Conservation (phyloP, 768 basidiomycete genomes). For the Calvatia gigantea region DNA sequence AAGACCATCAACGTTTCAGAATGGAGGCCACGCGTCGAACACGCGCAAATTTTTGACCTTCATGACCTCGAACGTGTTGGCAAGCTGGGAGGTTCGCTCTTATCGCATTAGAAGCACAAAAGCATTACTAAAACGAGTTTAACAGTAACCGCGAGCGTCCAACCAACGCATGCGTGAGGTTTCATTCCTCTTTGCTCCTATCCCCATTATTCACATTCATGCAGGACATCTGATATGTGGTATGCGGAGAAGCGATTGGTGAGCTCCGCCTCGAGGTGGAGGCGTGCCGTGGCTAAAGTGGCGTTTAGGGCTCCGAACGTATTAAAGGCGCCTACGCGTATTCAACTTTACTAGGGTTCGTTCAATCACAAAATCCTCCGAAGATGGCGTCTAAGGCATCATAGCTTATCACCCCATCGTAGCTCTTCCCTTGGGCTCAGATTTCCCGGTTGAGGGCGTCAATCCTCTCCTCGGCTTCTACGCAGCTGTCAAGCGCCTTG, state of each 20-base stretch:
- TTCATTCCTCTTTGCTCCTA: not conserved
- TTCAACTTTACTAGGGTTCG: constrained; percentile 66
- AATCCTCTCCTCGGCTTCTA: constrained; percentile 90
- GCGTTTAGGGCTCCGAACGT: constrained; percentile 67
- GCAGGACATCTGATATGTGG: constrained; percentile 84
- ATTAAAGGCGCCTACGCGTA: constrained; percentile 92
- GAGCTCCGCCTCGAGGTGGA: constrained; percentile 12
- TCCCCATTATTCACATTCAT: not conserved
- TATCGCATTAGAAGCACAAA: not conserved
- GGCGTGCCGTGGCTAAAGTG: not conserved
- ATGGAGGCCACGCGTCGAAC: constrained; percentile 83
- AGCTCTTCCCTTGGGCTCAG: constrained; percentile 75
- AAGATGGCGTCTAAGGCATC: no score
- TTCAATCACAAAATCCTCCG: not conserved
- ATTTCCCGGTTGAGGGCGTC: constrained; percentile 91
- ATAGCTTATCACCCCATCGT: no score
- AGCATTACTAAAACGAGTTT: not conserved
- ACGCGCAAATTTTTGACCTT: constrained; percentile 81
- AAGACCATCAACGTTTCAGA: constrained; percentile 34
- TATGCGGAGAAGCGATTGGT: constrained; percentile 85
- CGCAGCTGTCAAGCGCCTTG: constrained; percentile 77
- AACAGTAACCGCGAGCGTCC: constrained; percentile 87
- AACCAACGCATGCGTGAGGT: constrained; percentile 86
- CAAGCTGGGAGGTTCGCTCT: constrained; percentile 61
- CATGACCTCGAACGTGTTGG: constrained; percentile 70